phyloP scores from a whole-genome alignment of 108 stramenopile species.

The Cyclotella choctawhatcheeana region DNA sequence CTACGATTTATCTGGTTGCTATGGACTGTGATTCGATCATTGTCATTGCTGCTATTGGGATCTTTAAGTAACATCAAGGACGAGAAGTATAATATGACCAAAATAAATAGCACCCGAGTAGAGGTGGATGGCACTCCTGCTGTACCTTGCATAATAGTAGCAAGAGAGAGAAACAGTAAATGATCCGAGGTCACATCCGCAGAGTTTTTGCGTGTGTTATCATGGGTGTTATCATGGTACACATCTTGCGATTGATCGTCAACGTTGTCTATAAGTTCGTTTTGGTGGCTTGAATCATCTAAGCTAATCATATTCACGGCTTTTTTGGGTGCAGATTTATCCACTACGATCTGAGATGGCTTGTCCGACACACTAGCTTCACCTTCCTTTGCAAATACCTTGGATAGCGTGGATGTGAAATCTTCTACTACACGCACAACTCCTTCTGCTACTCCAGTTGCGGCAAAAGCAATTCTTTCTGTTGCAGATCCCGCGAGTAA shows the following conservation, averaged over 20 bases:
- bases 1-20: neutral
- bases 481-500: constrained; percentile 53
- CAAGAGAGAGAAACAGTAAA: neutral
- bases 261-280: too few species aligned
- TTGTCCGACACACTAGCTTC: neutral
- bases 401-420: constrained; percentile 35
- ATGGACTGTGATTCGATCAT: neutral
- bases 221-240: too few species aligned
- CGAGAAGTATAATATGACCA: constrained; percentile 25
- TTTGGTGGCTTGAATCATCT: too few species aligned
- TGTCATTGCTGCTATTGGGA: constrained; percentile 3
- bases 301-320: neutral
- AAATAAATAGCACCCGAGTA: constrained; percentile 38
- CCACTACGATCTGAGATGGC: neutral
- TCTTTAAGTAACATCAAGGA: constrained; percentile 39
- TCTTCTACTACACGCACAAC: constrained; percentile 48
- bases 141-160: constrained; percentile 28
- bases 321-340: neutral
- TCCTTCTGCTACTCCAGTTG: constrained; percentile 51
- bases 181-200: neutral
- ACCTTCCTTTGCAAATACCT: constrained; percentile 38
- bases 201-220: too few species aligned
- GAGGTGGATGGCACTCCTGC: constrained; percentile 36
- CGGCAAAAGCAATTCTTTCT: constrained; percentile 49
- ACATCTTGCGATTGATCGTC: too few species aligned